phyloP scores from a whole-genome alignment of 2,329 filamentous ascomycete species.

The Sporothrix luriei region DNA sequence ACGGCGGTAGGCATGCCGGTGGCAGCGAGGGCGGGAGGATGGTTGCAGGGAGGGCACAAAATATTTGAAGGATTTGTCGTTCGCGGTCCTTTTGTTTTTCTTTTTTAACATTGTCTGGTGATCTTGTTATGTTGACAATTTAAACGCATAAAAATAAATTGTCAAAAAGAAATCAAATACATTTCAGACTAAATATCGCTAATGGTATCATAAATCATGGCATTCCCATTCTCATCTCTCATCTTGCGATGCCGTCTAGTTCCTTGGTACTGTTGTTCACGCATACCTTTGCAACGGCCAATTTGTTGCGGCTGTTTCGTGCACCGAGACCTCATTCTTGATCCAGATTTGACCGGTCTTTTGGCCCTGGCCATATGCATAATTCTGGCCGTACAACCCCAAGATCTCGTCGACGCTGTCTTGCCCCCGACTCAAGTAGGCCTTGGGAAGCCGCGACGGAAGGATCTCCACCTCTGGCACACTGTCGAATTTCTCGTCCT shows the following conservation, averaged over 20 bases:
- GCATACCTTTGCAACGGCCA: slow-evolving; percentile 38
- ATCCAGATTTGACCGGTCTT: slow-evolving; percentile 26
- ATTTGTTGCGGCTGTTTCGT: slow-evolving; percentile 37
- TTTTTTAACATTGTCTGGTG: too few species aligned
- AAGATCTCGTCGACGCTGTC: slow-evolving; percentile 44
- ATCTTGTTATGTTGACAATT: too few species aligned
- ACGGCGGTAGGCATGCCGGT: too few species aligned
- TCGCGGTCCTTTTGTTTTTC: neutral
- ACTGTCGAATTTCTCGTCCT: slow-evolving; percentile 24
- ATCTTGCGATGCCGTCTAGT: slow-evolving; percentile 28
- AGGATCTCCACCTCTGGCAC: slow-evolving; percentile 45
- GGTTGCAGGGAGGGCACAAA: too few species aligned
- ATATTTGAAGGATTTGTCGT: too few species aligned
- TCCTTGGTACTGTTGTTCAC: neutral
- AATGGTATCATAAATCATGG: slow-evolving; percentile 10
- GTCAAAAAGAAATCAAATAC: neutral
- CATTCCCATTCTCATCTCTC: neutral
- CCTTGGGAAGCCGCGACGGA: slow-evolving; percentile 18
- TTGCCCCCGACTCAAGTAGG: slow-evolving; percentile 33
- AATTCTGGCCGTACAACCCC: slow-evolving; percentile 39
- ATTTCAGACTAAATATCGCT: neutral
- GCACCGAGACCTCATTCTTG: slow-evolving; percentile 40
- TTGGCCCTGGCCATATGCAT: slow-evolving; percentile 15
- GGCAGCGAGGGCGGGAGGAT: too few species aligned
- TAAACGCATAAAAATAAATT: neutral